Evolutionary conservation across 2,329 filamentous ascomycete genomes (phyloP), one percentile per base, ranked within the genome.

Genomic region (Talaromyces piceae): DNA sequence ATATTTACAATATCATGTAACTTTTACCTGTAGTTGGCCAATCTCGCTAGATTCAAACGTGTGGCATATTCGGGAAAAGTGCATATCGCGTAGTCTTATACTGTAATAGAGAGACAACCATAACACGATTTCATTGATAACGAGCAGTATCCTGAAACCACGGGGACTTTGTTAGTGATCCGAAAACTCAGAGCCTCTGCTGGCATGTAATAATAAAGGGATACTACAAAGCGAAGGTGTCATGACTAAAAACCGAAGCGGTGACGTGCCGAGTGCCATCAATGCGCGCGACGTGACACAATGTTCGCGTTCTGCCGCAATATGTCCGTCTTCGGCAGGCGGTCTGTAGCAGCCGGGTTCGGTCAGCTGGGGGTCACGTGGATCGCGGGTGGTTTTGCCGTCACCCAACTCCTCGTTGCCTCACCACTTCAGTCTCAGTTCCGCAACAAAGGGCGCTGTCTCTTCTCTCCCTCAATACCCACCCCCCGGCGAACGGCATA

Each of bases 331-430:
- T 43, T 4, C 39, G 8, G 39, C 22, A 43, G 39, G 39, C 39
- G 39, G 39, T 43, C 33, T 23, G 39, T 18, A 16, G 37, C 37
- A 52, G 49, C 23, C n/a, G 30, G 23, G 37, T 23, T 31, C 22
- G 18, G 48, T 47, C 48, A 37, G 33, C 33, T 47, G 46, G 45
- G 44, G 47, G 27, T 54, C 51, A 54, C 51, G 51, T 54, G 51
- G 47, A 33, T 37, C 12, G 30, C 48, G 51, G 47, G 49, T 44
- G 51, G 47, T 47, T 50, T 54, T 50, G 51, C 51, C 51, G 51
- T 54, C 51, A 52, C 46, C 45, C 48, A 31, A 28, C 28, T 50
- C 44, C 28, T 41, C 51, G 51, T 47, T 44, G 49, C 51, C 47
- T 54, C 51, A 45, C n/a, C n/a, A n/a, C 47, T 53, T 28, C 45